Evolutionary conservation across 2,329 filamentous ascomycete species (phyloP), one percentile per base, ranked within the genome.

Genomic region (Aspergillus intermedius): DNA sequence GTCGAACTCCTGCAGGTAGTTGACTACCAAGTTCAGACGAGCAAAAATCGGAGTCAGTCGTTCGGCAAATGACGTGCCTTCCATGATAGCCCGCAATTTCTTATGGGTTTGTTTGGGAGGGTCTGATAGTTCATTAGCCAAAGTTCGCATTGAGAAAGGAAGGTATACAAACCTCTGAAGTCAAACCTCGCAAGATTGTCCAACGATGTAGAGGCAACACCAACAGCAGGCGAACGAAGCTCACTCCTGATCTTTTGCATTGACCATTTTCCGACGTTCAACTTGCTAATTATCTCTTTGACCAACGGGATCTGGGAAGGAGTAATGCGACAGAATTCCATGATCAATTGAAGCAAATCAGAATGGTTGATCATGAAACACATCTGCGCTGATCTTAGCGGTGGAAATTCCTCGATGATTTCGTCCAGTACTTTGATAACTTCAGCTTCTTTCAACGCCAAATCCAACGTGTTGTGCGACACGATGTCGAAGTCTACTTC

Each of bases 401-500:
- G 82, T 0, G 91, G 91, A 54, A 97, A 91, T 4, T 85, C 80
- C 44, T 83, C 78, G 13, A 94, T 79, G 37, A 96, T 86, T 64
- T 98, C 93, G 63, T 98, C 93, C 19, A 97, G 74, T 2, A 97
- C 91, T 60, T 96, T 97, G 57, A 98, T 81, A 0, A 90, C 85
- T 67, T 97, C 91, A 0, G 91, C 91, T 68, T 98, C 93, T 61
- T 95, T 94, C 48, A 96, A 69, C 1, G 90, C 86, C 42, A 95
- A 74, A 60, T 97, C 90, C 4, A 90, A 70, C 1, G 86, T 85
- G 57, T 91, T 84, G 41, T 82, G 80, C 0, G 90, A 91, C n/a
- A 95, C 80, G 51, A 98, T 90, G 68, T 98, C 93, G 65, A 97
- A 98, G 65, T 97, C 91, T 2, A 94, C 91, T 64, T 97, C 93